phyloP scores from a whole-genome alignment of 164 flowering plant species.

The Chimonanthus salicifolius region DNA sequence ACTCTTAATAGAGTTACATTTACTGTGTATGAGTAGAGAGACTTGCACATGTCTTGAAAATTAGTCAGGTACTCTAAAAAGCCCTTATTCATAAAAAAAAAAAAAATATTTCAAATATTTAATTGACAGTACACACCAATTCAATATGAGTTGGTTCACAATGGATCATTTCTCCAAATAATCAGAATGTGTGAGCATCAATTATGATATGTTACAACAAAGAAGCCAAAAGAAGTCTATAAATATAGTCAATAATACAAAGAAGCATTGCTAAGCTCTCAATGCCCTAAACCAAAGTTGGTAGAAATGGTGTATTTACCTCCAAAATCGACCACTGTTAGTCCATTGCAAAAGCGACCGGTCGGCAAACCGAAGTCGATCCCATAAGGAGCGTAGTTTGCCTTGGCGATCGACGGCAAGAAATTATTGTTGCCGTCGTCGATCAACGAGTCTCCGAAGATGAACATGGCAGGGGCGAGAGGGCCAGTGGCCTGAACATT shows the following conservation, averaged over 20 bases:
- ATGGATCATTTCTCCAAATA: no score
- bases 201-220: no score
- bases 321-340: constrained; percentile 36
- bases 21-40: no score
- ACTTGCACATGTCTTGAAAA: no score
- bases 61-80: no score
- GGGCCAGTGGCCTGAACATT: background rate
- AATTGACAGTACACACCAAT: no score
- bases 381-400: constrained; percentile 38
- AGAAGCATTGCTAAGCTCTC: background rate
- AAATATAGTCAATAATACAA: background rate
- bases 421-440: constrained; percentile 42
- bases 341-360: constrained; percentile 38
- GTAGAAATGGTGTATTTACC: constrained; percentile 17
- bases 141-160: no score
- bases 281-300: background rate
- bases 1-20: no score
- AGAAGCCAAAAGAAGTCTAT: no score
- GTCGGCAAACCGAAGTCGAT: constrained; percentile 34
- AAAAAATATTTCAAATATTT: no score
- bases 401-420: constrained; percentile 23
- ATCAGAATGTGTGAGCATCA: no score
- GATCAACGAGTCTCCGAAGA: constrained; percentile 36
- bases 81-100: no score
- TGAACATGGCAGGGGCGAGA: constrained; percentile 33